These are phyloP conservation scores for Salvia hispanica DNA, from an alignment of 257 asterid species.

Conservation along the genomic window DNA sequence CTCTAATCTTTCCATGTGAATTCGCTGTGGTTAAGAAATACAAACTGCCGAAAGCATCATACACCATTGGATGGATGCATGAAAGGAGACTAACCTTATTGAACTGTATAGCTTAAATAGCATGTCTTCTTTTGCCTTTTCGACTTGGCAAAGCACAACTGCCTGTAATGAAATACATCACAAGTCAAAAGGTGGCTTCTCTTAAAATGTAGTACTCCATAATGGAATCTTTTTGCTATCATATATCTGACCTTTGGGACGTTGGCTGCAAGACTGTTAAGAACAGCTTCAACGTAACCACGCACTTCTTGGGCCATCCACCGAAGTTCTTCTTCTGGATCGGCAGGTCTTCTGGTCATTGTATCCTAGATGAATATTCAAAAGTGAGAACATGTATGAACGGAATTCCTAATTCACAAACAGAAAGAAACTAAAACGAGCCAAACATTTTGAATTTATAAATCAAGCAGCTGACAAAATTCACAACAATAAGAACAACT, in stretches of 20 bases:
- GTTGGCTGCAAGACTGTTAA: slow-evolving; percentile 92
- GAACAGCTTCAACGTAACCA: slow-evolving; percentile 94
- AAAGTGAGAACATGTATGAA: slow-evolving; percentile 8
- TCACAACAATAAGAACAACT: too few species aligned
- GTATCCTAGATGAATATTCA: slow-evolving; percentile 55
- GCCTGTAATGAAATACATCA: slow-evolving; percentile 59
- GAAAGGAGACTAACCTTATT: slow-evolving; percentile 59
- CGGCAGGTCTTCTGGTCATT: slow-evolving; percentile 85
- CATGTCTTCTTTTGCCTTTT: slow-evolving; percentile 96
- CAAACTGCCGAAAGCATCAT: not conserved
- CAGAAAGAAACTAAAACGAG: not conserved
- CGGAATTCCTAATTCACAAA: not conserved
- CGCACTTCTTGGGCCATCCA: slow-evolving; percentile 99
- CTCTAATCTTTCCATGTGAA: too few species aligned
- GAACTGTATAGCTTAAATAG: slow-evolving; percentile 89
- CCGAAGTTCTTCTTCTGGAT: slow-evolving; percentile 95
- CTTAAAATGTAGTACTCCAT: slow-evolving; percentile 22
- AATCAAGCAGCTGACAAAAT: too few species aligned
- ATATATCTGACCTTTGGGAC: slow-evolving; percentile 73
- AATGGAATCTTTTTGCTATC: slow-evolving; percentile 6
- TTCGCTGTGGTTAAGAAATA: slow-evolving; percentile 3
- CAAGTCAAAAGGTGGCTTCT: slow-evolving; percentile 31
- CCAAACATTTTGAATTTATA: slow-evolving; percentile 15
- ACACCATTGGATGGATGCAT: not conserved
- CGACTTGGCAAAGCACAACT: slow-evolving; percentile 93